Percentiles rank a stretch among this genome's conserved stretches.
phyloP scores from a whole-genome alignment of 179 eudicot genomes.

The Kewa caespitosa region DNA sequence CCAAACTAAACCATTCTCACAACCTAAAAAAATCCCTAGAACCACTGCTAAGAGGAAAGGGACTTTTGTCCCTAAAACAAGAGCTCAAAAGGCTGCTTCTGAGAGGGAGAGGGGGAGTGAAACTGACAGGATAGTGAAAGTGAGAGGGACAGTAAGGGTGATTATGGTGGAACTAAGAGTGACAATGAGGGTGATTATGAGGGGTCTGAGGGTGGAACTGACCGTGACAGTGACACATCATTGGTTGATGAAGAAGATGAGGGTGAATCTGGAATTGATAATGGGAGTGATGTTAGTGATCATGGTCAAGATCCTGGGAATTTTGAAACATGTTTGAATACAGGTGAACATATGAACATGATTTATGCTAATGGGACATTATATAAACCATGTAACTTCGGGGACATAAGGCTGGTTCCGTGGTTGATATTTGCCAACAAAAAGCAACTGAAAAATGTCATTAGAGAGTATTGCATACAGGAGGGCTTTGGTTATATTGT shows the following conservation, averaged over 20 bases:
- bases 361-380: background rate
- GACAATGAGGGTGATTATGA: background rate
- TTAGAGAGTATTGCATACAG: conserved; percentile 15
- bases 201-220: too few species aligned
- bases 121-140: background rate
- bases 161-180: background rate
- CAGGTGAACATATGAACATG: background rate
- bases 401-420: background rate
- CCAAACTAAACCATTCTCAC: too few species aligned
- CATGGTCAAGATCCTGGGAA: background rate
- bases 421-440: conserved; percentile 12
- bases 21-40: background rate
- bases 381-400: background rate
- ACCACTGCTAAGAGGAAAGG: background rate
- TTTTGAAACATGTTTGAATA: background rate
- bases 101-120: background rate
- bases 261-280: too few species aligned
- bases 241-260: too few species aligned
- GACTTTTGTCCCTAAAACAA: background rate
- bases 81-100: background rate
- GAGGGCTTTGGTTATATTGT: background rate
- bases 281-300: background rate
- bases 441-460: background rate
- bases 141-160: background rate
- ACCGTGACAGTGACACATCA: too few species aligned